A percentile compares a stretch with the other conserved stretches of the same genome.
Conservation (phyloP, 805 yeast species). For the Ogataea ganodermae region DNA sequence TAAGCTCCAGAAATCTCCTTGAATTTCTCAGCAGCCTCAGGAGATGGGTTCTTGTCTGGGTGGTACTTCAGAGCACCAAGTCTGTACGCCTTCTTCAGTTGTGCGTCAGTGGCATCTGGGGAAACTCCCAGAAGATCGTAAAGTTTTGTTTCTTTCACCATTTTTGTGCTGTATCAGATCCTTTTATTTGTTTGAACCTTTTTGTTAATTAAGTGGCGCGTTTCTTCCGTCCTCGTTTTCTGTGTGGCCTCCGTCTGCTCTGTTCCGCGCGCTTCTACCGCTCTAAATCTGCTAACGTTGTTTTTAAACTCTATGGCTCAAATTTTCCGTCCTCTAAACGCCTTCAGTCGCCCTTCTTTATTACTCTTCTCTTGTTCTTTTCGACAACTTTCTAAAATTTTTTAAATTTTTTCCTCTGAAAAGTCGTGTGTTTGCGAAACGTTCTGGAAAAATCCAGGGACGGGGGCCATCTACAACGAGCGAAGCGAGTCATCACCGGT, state of each 20-base stretch:
- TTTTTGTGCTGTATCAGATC: conserved; percentile 30
- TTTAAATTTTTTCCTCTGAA: conserved; percentile 12
- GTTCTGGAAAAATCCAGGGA: conserved; percentile 21
- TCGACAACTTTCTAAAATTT: conserved; percentile 17
- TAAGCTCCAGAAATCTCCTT: conserved; percentile 87
- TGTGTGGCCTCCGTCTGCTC: not conserved
- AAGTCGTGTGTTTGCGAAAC: conserved; percentile 15
- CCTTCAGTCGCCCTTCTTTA: conserved; percentile 7
- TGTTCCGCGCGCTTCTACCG: not conserved
- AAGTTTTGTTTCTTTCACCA: conserved; percentile 81
- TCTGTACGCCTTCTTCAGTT: conserved; percentile 82
- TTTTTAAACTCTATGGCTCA: not conserved
- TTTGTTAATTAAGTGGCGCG: not conserved
- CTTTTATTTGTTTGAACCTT: not conserved
- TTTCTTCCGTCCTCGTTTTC: not conserved
- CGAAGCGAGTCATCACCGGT: no score
- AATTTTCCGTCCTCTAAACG: not conserved
- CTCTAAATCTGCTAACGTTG: conserved; percentile 1
- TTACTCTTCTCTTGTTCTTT: not conserved
- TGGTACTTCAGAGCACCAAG: conserved; percentile 78
- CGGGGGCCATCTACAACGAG: no score
- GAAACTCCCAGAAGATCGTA: conserved; percentile 76
- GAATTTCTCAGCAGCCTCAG: conserved; percentile 94
- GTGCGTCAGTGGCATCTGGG: conserved; percentile 65
- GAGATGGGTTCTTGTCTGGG: conserved; percentile 81